Conservation (phyloP, 768 basidiomycete species). For the Auricularia sp. region DNA sequence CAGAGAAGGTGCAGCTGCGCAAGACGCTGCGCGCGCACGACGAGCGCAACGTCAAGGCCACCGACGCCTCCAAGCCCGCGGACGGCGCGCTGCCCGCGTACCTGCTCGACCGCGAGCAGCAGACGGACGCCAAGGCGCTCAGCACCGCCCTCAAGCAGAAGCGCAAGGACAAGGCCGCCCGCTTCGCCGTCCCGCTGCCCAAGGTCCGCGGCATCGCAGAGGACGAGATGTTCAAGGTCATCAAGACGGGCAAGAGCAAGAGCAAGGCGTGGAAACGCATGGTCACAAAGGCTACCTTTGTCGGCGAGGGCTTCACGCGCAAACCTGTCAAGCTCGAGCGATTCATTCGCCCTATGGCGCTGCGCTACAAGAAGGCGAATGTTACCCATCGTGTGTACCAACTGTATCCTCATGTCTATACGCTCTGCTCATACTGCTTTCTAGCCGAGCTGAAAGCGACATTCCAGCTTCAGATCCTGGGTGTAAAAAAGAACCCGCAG, state of each 20-base stretch:
- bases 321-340: constrained; percentile 99
- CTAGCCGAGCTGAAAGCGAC: constrained; percentile 85
- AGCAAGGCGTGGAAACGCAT: constrained; percentile 98
- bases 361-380: constrained; percentile 96
- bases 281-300: constrained; percentile 99
- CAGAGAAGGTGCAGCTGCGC: constrained; percentile 96
- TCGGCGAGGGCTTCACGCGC: constrained; percentile 93
- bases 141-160: constrained; percentile 96
- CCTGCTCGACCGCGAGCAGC: constrained; percentile 93
- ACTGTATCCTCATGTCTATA: too few relatives aligned
- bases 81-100: constrained; percentile 93
- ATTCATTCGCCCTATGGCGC: constrained; percentile 94
- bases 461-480: constrained; percentile 95
- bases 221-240: constrained; percentile 99
- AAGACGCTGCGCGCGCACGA: constrained; percentile 99
- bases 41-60: constrained; percentile 94
- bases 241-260: constrained; percentile 95
- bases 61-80: constrained; percentile 66
- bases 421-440: too few relatives aligned
- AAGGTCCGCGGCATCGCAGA: constrained; percentile 97
- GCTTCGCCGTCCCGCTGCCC: constrained; percentile 92
- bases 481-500: constrained; percentile 99
- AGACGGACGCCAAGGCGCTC: constrained; percentile 94
- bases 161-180: constrained; percentile 97
- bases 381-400: constrained; percentile 67